Evolutionary conservation across 2,329 filamentous ascomycete species (phyloP).

Genomic region (Cladosporium phlei): DNA sequence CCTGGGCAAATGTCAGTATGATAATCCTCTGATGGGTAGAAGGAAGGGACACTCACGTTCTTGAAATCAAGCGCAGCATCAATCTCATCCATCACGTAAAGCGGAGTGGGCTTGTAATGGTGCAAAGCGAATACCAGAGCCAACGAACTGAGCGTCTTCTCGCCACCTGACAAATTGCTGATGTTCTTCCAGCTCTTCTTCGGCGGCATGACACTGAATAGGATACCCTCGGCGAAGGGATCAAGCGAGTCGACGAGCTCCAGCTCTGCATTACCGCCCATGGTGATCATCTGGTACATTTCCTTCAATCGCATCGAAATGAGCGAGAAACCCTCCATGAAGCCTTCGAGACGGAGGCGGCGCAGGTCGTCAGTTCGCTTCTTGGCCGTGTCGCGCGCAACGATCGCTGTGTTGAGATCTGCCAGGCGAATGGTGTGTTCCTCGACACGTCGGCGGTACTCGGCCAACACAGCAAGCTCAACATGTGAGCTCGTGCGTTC

Average conservation of each 20-base stretch:
- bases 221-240: slow-evolving; percentile 92
- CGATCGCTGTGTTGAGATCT: slow-evolving; percentile 74
- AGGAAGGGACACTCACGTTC: slow-evolving; percentile 65
- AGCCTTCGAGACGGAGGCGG: slow-evolving; percentile 83
- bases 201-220: slow-evolving; percentile 97
- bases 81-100: slow-evolving; percentile 99
- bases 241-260: slow-evolving; percentile 95
- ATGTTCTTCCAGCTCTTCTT: slow-evolving; percentile 99
- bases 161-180: slow-evolving; percentile 87
- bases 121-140: slow-evolving; percentile 97
- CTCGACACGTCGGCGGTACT: slow-evolving; percentile 80
- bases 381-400: slow-evolving; percentile 79
- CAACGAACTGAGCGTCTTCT: slow-evolving; percentile 91
- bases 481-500: slow-evolving; percentile 81
- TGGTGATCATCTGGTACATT: slow-evolving; percentile 99
- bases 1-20: slow-evolving; percentile 45
- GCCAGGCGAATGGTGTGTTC: slow-evolving; percentile 77
- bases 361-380: slow-evolving; percentile 88
- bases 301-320: slow-evolving; percentile 96
- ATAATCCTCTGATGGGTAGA: not conserved
- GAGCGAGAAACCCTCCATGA: slow-evolving; percentile 94
- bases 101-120: slow-evolving; percentile 93
- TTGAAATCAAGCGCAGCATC: slow-evolving; percentile 96
- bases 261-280: slow-evolving; percentile 96
- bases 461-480: slow-evolving; percentile 80